Conservation (phyloP, 2,329 filamentous ascomycete genomes). For the Grosmannia clavigera region DNA sequence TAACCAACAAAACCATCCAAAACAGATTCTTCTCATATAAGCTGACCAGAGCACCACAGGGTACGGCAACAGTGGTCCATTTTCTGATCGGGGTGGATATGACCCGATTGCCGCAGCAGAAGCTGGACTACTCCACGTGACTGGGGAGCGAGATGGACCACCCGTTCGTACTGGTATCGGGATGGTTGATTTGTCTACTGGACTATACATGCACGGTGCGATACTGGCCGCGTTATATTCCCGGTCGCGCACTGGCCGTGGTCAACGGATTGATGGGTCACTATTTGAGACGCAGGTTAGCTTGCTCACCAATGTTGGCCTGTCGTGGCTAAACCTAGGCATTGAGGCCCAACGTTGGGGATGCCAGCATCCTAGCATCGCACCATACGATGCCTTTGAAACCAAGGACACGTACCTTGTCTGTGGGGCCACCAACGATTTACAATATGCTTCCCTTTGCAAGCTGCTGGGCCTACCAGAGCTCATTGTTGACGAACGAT, state of each 20-base stretch:
- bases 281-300: conserved; percentile 8
- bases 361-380: conserved; percentile 5
- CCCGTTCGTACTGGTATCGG: conserved; percentile 5
- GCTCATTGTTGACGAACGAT: neutral
- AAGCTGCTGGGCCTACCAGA: neutral
- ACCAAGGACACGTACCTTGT: conserved; percentile 4
- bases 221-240: conserved; percentile 5
- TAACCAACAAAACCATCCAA: neutral
- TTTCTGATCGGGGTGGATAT: conserved; percentile 4
- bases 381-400: conserved; percentile 5
- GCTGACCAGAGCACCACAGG: neutral
- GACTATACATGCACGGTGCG: conserved; percentile 7
- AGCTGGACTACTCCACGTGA: conserved; percentile 7
- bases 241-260: neutral
- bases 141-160: conserved; percentile 3
- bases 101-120: conserved; percentile 7
- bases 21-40: neutral
- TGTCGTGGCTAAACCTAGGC: conserved; percentile 8
- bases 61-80: conserved; percentile 4
- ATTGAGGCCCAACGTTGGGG: conserved; percentile 7
- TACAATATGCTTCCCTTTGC: conserved; percentile 4
- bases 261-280: conserved; percentile 8
- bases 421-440: conserved; percentile 5
- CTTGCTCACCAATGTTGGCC: conserved; percentile 7
- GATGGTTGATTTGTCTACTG: conserved; percentile 5